Evolutionary conservation across 495 filamentous ascomycete species (phyloP).

Genomic region (Xylaria castorea): DNA sequence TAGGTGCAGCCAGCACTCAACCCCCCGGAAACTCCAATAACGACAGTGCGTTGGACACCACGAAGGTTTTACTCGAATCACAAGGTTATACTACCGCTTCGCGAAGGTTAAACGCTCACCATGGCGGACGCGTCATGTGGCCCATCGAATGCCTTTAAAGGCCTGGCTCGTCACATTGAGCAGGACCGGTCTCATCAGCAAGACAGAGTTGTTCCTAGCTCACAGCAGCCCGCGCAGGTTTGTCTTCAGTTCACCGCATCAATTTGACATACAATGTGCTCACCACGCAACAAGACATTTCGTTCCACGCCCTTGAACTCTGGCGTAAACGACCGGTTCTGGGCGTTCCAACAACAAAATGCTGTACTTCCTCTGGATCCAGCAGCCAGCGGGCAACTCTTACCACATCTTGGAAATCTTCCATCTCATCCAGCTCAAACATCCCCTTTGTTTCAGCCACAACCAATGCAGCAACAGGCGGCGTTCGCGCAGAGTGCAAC

Average conservation of each 20-base stretch:
- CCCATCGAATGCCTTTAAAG: slow-evolving; percentile 86
- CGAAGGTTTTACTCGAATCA: background rate
- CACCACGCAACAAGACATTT: slow-evolving; percentile 36
- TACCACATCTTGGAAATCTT: background rate
- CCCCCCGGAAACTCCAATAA: background rate
- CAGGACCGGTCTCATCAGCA: slow-evolving; percentile 84
- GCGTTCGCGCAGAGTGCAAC: background rate
- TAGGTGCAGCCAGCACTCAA: background rate
- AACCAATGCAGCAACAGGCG: background rate
- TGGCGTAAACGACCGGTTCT: slow-evolving; percentile 30
- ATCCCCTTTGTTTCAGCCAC: background rate
- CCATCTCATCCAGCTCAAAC: slow-evolving; percentile 13
- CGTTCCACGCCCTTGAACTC: slow-evolving; percentile 31
- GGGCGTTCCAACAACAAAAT: slow-evolving; percentile 24
- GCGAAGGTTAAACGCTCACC: slow-evolving; percentile 10
- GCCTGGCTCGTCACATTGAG: slow-evolving; percentile 79
- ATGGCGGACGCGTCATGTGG: slow-evolving; percentile 90
- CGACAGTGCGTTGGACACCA: background rate
- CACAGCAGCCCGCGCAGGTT: slow-evolving; percentile 27
- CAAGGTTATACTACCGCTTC: background rate
- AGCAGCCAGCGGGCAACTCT: background rate
- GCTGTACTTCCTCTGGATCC: slow-evolving; percentile 5
- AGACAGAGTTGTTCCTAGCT: slow-evolving; percentile 61
- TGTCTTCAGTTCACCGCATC: background rate
- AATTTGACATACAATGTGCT: background rate